phyloP scores from a whole-genome alignment of 2,329 filamentous ascomycete genomes.

The Zymoseptoria brevis region DNA sequence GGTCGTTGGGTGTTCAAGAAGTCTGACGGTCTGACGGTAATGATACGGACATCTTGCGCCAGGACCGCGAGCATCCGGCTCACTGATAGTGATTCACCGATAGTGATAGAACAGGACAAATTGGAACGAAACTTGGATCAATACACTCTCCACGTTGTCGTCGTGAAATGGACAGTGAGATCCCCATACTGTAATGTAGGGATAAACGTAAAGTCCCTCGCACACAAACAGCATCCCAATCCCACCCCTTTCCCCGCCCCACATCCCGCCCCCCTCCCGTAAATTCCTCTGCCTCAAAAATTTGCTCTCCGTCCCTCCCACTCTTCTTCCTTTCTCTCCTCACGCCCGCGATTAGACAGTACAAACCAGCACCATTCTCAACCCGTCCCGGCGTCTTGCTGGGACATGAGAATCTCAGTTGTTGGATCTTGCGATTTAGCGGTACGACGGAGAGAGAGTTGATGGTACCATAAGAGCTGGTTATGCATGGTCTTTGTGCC shows the following conservation, averaged over 20 bases:
- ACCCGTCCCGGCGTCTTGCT: slow-evolving; percentile 4
- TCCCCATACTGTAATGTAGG: too few relatives aligned
- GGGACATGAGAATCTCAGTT: slow-evolving; percentile 3
- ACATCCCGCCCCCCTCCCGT: neutral
- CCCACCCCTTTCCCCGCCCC: neutral
- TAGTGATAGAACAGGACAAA: neutral
- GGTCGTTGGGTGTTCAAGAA: neutral
- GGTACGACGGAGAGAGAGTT: slow-evolving; percentile 7
- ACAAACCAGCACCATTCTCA: slow-evolving; percentile 8
- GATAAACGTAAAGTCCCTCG: too few relatives aligned
- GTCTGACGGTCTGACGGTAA: neutral
- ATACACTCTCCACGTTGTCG: neutral
- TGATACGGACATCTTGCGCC: too few relatives aligned
- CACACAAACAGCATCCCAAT: too few relatives aligned
- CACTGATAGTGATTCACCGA: neutral
- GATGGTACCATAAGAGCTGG: slow-evolving; percentile 14
- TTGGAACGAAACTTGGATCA: neutral
- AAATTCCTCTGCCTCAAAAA: neutral
- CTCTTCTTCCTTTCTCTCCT: neutral
- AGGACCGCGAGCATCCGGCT: neutral
- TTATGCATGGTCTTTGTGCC: slow-evolving; percentile 1
- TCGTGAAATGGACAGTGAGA: neutral
- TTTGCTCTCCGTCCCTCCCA: neutral
- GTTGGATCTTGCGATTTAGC: slow-evolving; percentile 13
- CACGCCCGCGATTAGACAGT: slow-evolving; percentile 9